A percentile compares a stretch with the other conserved stretches of the same genome.
These are phyloP conservation scores for Pseudonectria buxi DNA, from an alignment of 2,329 filamentous ascomycete species.

Conservation along the genomic window DNA sequence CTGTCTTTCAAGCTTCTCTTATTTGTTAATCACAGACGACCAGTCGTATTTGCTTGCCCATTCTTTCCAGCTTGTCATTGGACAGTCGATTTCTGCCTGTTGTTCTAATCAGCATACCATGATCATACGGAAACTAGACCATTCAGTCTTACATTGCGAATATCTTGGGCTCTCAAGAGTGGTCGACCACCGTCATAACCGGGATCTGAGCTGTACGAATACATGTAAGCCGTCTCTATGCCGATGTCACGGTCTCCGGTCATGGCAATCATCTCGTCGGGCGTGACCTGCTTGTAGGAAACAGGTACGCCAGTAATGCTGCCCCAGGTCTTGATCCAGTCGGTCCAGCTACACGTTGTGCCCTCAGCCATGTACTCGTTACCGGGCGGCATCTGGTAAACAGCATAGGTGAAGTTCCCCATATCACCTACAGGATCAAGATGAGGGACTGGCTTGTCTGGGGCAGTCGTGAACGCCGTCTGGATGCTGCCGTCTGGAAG, in stretches of 20 bases:
- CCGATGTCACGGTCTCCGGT: conserved; percentile 35
- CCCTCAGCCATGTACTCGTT: conserved; percentile 43
- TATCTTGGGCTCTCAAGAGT: conserved; percentile 36
- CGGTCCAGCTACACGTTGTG: conserved; percentile 38
- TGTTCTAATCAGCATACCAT: background rate
- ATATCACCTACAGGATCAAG: conserved; percentile 40
- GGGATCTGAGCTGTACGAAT: conserved; percentile 37
- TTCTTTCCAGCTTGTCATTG: conserved; percentile 33
- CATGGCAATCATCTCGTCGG: conserved; percentile 33
- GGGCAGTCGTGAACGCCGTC: conserved; percentile 40
- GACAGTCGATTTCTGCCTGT: conserved; percentile 39
- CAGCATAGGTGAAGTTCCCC: conserved; percentile 42
- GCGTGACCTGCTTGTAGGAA: conserved; percentile 32
- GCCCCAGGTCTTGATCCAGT: conserved; percentile 38
- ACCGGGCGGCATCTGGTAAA: conserved; percentile 42
- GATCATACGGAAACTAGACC: fast-evolving
- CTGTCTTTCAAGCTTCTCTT: background rate
- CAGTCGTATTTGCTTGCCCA: conserved; percentile 32
- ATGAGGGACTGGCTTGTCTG: conserved; percentile 35
- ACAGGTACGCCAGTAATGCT: conserved; percentile 27
- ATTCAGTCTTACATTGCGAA: conserved; percentile 36
- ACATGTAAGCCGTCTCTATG: conserved; percentile 40
- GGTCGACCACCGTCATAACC: conserved; percentile 43
- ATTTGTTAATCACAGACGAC: conserved; percentile 13
- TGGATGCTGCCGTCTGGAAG: conserved; percentile 35